Evolutionary conservation across 129 eudicot species (phyloP).

Genomic region (Pulicaria dysenterica): DNA sequence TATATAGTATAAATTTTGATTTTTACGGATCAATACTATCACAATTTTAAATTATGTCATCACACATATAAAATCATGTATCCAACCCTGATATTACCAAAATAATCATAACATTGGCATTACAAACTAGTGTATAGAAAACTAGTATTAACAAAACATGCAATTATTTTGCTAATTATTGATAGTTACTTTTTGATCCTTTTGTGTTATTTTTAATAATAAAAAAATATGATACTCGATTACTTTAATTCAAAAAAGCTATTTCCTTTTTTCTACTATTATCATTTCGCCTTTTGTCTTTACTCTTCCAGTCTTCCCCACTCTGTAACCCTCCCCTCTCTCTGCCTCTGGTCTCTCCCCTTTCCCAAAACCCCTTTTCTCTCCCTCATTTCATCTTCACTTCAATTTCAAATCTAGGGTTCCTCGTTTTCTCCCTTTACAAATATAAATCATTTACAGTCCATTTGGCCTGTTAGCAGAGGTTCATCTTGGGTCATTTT

Average conservation of each 20-base stretch:
- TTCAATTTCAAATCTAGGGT: slow-evolving; percentile 56
- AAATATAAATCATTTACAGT: not conserved
- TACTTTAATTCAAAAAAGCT: slow-evolving; percentile 54
- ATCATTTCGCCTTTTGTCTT: slow-evolving; percentile 54
- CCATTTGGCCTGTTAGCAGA: not conserved
- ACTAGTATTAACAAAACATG: not conserved
- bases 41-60: too few species aligned
- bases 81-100: too few species aligned
- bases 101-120: not conserved
- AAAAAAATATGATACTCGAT: slow-evolving; percentile 23
- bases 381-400: slow-evolving; percentile 22
- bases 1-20: too few species aligned
- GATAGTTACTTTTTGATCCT: slow-evolving; percentile 12
- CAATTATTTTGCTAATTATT: not conserved
- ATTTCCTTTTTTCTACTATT: slow-evolving; percentile 38
- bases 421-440: slow-evolving; percentile 27
- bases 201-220: not conserved
- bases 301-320: slow-evolving; percentile 47
- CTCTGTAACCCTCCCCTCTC: not conserved
- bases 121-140: not conserved
- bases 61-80: too few species aligned
- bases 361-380: slow-evolving; percentile 34
- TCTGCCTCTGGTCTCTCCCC: slow-evolving; percentile 29
- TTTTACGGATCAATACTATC: too few species aligned
- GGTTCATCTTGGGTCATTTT: slow-evolving; percentile 9